Conservation (phyloP, 768 basidiomycete species). For the Amanita subjunquillea region DNA sequence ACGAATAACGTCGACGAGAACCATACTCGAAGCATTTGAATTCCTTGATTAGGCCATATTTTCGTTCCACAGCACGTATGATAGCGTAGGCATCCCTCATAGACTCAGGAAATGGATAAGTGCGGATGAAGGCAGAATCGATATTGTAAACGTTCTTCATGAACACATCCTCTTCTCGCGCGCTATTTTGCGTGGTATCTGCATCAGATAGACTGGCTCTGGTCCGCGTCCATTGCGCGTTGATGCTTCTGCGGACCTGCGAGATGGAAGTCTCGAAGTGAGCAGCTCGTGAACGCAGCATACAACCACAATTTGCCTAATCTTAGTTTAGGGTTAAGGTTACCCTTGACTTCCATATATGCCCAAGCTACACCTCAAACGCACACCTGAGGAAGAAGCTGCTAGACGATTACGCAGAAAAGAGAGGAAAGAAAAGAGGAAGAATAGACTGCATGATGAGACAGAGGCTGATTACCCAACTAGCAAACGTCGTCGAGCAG, state of each 20-base stretch:
- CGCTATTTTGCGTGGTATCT: neutral
- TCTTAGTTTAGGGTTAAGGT: constrained; percentile 8
- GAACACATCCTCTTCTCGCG: neutral
- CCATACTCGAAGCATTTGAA: constrained; percentile 32
- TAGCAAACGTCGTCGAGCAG: constrained; percentile 15
- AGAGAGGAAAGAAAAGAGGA: constrained; percentile 23
- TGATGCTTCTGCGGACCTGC: neutral
- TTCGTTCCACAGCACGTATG: constrained; percentile 44
- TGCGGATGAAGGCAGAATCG: constrained; percentile 26
- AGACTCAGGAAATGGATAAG: constrained; percentile 28
- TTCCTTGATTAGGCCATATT: constrained; percentile 38
- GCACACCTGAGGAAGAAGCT: constrained; percentile 49
- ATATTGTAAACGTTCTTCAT: neutral
- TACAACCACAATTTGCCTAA: neutral
- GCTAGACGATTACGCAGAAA: constrained; percentile 30
- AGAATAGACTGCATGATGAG: constrained; percentile 13
- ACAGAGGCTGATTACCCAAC: constrained; percentile 12
- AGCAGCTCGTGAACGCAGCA: constrained; percentile 5
- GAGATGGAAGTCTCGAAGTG: neutral
- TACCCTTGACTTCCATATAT: constrained; percentile 17
- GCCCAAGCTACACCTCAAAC: constrained; percentile 53
- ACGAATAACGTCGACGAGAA: neutral
- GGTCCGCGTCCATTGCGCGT: neutral
- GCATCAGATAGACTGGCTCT: neutral
- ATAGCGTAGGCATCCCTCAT: constrained; percentile 42